Conservation (phyloP, 345 rosid species). For the Acer yangbiense region DNA sequence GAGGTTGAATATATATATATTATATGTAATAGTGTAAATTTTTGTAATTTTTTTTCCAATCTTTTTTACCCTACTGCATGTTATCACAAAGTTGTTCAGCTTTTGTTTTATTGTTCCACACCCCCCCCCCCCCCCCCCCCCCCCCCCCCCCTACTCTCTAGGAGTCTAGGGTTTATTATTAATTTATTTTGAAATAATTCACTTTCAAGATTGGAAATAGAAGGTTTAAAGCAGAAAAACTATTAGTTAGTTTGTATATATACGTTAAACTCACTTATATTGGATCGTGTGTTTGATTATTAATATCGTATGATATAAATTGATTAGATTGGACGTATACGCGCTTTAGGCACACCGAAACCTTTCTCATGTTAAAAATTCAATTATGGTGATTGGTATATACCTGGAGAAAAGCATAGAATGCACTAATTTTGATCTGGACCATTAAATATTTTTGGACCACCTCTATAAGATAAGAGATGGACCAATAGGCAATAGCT, state of each 20-base stretch:
- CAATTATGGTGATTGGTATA: neutral
- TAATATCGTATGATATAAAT: too few relatives aligned
- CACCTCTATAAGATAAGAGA: neutral
- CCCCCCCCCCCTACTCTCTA: too few relatives aligned
- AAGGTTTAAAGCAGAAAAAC: too few relatives aligned
- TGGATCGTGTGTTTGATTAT: too few relatives aligned
- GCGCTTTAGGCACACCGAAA: too few relatives aligned
- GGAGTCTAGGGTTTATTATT: neutral
- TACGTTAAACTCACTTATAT: too few relatives aligned
- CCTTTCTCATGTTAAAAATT: neutral
- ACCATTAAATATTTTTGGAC: constrained; percentile 9
- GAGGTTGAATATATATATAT: neutral
- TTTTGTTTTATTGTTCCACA: constrained; percentile 17
- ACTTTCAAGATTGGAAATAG: neutral
- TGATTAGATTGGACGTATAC: too few relatives aligned
- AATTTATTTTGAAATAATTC: neutral
- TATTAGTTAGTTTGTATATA: too few relatives aligned
- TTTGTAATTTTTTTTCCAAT: neutral
- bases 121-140: too few relatives aligned
- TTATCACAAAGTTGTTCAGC: constrained; percentile 27
- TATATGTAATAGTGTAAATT: too few relatives aligned
- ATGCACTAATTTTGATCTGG: constrained; percentile 4
- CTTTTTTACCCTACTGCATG: neutral
- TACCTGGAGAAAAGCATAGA: neutral
- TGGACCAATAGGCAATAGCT: too few relatives aligned